Evolutionary conservation across 768 basidiomycete species (phyloP), one percentile per base, ranked within the genome.

Genomic region (Sistotremastrum niveocremeum): DNA sequence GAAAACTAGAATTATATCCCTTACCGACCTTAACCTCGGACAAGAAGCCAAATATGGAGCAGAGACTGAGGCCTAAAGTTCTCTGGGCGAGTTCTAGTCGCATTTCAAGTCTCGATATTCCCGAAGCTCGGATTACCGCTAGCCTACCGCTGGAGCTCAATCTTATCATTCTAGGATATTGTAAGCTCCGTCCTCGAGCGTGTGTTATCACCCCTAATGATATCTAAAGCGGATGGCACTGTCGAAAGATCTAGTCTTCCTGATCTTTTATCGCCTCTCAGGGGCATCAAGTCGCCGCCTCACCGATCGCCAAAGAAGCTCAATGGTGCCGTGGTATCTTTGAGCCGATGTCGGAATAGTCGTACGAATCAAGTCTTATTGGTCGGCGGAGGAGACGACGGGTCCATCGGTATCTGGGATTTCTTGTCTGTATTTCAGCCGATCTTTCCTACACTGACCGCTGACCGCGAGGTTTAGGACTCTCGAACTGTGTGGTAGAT

Each of bases 321-420:
- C 20, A 58, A 65, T 44, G 78, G 73, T 1, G 51, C 51, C 44
- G 57, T 88, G 49, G 51, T 70, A 33, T 59, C 64, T 7, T 60
- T 90, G 33, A 73, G 79, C 53, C 51, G 71, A 11, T 68, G 76
- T 6, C 69, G 72, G 42, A 80, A 82, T 51, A 63, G 67, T 11
- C 59, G 76, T 35, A 81, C 78, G 1, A 71, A 70, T 35, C 76
- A 84, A 49, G 70, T 63, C 11, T 72, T 76, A 33, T 63, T 93
- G 10, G 62, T 87, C 9, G 87, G 83, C 9, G 86, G 88, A 2
- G 74, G 71, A 0, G 81, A 84, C 47, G 84, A 87, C 54, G 89
- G 89, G 3, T 78, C 80, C 0, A 70, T 91, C 29, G 76, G 74
- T 0, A 66, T 87, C 46, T 91, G 86, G 87, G 67, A 72, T 2